Base-by-base conservation (phyloP, 1,284 basidiomycete species). In the Meripilus lineatus region DNA sequence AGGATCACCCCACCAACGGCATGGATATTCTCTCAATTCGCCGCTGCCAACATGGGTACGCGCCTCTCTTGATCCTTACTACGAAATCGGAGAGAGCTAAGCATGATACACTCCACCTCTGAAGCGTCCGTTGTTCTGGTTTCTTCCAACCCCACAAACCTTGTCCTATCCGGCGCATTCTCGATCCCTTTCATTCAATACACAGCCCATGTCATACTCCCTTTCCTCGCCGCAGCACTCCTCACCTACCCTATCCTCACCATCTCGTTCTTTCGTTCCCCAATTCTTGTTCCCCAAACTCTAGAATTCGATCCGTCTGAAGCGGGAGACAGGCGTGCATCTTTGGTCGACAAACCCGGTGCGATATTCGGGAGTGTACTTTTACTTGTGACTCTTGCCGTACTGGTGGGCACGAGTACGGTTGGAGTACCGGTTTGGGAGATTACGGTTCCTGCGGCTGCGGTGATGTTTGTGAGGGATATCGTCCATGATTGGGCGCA, bases 371-470 rank as follows among this genome's bases (percentile, higher is more conserved):
- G 68, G 3, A 60, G 59, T 42, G 47, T 56, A 5, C 49, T 69
- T 10, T 68, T 86, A 48, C 54, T 71, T 1, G 58, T 69, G 1
- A 79, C 81, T 3, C 68, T 87, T 5, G 68, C 66, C 2, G 64
- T 74, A 1, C 66, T 87, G 2, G 72, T 85, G 1, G 79, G 72
- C 1, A 77, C 81, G 38, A 44, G 77, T 68, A 51, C 77, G 0
- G 64, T 68, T 22, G 71, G 58, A 17, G 34, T 63, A 58, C 57
- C 63, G 42, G 91, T 88, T 5, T 88, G 88, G 79, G 79, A 81
- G 66, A 85, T 98, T 38, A 89, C 84, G 1, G 73, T 92, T n/a
- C 93, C 95, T 0, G 93, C 93, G 25, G 93, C 93, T 0, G 61
- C 77, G 1, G 42, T 62, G 42, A 67, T 68, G 66, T 48, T 68